Evolutionary conservation across 129 eudicot species (phyloP).

Genomic region (Tagetes erecta): DNA sequence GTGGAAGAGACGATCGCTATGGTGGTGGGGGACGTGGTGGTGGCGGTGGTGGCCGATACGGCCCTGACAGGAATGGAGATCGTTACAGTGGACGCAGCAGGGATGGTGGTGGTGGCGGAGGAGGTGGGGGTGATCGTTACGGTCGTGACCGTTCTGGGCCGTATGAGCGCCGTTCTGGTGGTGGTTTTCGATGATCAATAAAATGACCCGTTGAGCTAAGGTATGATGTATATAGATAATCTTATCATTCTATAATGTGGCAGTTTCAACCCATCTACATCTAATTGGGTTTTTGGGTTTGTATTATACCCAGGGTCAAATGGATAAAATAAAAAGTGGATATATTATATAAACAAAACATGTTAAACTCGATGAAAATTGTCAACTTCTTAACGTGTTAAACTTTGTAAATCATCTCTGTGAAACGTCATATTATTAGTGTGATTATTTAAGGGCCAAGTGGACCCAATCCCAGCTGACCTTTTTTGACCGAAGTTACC

Average conservation of each 20-base stretch:
- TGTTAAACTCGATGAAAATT: too few species aligned
- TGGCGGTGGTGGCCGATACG: slow-evolving; percentile 65
- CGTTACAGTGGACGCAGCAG: slow-evolving; percentile 73
- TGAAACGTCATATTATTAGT: too few species aligned
- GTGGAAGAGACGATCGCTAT: slow-evolving; percentile 79
- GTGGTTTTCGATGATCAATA: slow-evolving; percentile 48
- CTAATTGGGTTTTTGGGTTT: neutral
- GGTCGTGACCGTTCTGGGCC: slow-evolving; percentile 96
- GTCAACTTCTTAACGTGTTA: too few species aligned
- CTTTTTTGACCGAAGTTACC: too few species aligned
- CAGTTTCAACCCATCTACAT: too few species aligned
- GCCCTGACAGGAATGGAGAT: slow-evolving; percentile 89
- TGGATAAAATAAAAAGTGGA: neutral
- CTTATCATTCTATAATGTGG: neutral
- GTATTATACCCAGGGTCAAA: neutral
- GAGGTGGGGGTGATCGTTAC: slow-evolving; percentile 79
- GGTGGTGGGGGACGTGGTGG: slow-evolving; percentile 70
- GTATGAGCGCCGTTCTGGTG: slow-evolving; percentile 72
- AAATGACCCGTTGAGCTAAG: slow-evolving; percentile 23
- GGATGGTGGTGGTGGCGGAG: slow-evolving; percentile 67
- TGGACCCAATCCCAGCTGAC: too few species aligned
- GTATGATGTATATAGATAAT: slow-evolving; percentile 20
- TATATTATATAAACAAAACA: neutral
- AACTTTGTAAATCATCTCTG: too few species aligned
- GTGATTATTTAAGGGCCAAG: too few species aligned